Percentiles rank a stretch among this genome's conserved stretches.
Evolutionary conservation across 2,329 filamentous ascomycete genomes (phyloP).

Genomic region (Botryosphaeria agaves): DNA sequence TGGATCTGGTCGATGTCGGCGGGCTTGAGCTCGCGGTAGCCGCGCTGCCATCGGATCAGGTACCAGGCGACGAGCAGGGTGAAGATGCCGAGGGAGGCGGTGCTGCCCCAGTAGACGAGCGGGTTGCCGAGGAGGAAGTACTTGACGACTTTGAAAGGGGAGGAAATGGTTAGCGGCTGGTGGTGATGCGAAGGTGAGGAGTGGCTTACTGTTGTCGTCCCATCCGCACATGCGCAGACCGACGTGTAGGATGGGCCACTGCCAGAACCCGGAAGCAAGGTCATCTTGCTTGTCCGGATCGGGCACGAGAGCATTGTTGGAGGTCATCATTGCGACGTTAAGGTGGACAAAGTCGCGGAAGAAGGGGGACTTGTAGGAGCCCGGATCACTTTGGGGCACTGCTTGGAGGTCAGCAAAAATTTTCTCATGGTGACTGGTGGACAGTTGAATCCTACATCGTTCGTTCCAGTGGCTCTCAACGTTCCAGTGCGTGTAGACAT

Average conservation of each 20-base stretch:
- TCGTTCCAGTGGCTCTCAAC: constrained; percentile 92
- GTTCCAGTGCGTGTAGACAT: constrained; percentile 98
- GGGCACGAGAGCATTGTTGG: constrained; percentile 93
- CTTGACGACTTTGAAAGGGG: constrained; percentile 56
- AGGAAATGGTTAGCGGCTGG: constrained; percentile 1
- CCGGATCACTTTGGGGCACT: constrained; percentile 81
- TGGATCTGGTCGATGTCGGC: constrained; percentile 85
- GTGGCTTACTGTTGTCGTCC: constrained; percentile 65
- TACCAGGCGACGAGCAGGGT: constrained; percentile 66
- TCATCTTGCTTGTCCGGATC: constrained; percentile 99
- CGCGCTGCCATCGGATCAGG: constrained; percentile 85
- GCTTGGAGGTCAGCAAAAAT: constrained; percentile 15
- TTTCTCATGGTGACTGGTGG: neutral
- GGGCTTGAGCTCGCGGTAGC: constrained; percentile 65
- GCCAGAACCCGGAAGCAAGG: constrained; percentile 91
- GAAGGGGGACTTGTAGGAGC: constrained; percentile 91
- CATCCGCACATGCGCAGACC: constrained; percentile 97
- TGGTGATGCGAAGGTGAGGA: neutral
- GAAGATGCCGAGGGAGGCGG: constrained; percentile 57
- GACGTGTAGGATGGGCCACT: constrained; percentile 92
- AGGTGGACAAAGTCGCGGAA: constrained; percentile 94
- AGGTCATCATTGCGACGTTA: constrained; percentile 99
- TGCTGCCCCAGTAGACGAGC: constrained; percentile 88
- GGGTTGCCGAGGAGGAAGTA: constrained; percentile 98
- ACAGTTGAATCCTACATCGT: constrained; percentile 62